phyloP scores from a whole-genome alignment of 148 eudicot genomes.

The Camellia granthamiana region DNA sequence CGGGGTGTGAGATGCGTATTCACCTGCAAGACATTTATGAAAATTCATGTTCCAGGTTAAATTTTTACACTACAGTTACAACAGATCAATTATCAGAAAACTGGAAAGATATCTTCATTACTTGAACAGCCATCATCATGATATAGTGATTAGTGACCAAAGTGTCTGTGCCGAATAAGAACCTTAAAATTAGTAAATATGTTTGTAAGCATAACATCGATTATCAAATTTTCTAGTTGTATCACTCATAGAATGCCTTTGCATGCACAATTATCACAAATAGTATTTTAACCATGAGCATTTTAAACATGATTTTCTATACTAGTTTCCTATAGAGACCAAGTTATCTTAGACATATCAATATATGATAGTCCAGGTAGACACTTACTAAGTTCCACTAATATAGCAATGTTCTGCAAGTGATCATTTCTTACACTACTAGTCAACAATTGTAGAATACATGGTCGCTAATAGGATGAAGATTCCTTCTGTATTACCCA shows the following conservation, averaged over 20 bases:
- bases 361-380: too few relatives aligned
- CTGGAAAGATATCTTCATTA: background rate
- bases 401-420: background rate
- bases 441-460: background rate
- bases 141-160: background rate
- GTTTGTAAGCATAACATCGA: background rate
- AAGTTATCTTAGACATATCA: too few relatives aligned
- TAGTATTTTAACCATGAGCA: too few relatives aligned
- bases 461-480: background rate
- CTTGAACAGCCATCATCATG: constrained; percentile 11
- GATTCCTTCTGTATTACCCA: background rate
- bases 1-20: constrained; percentile 92
- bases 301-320: too few relatives aligned
- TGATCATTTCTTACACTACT: background rate
- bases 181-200: background rate
- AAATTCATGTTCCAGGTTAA: constrained; percentile 3
- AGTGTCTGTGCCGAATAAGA: background rate
- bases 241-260: too few relatives aligned
- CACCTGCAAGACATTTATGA: constrained; percentile 48
- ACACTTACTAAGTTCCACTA: background rate
- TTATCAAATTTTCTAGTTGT: too few relatives aligned
- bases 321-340: too few relatives aligned
- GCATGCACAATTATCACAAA: too few relatives aligned
- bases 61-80: constrained; percentile 3
- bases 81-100: constrained; percentile 7